phyloP scores from a whole-genome alignment of 768 basidiomycete species.

The Rhodotorula graminis region DNA sequence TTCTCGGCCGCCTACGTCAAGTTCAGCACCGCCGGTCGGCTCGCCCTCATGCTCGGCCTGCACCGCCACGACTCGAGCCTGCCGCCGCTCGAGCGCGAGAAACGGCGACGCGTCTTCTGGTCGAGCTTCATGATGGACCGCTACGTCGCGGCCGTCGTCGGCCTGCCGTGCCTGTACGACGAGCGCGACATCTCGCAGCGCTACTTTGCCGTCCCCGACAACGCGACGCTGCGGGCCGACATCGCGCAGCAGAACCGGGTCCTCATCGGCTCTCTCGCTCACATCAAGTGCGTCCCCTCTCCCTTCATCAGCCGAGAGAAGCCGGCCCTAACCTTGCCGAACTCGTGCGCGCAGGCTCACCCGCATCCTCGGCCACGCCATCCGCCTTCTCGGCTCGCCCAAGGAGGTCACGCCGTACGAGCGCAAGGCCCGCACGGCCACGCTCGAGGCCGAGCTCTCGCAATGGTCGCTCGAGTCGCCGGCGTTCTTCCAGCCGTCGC shows the following conservation, averaged over 20 bases:
- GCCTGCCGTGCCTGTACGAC: neutral
- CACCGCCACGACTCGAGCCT: neutral
- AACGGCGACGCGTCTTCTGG: neutral
- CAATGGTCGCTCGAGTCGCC: slow-evolving; percentile 2
- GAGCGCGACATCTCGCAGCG: neutral
- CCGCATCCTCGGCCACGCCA: neutral
- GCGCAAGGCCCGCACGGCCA: neutral
- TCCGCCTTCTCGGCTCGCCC: neutral
- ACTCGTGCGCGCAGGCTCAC: neutral
- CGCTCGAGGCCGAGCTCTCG: neutral
- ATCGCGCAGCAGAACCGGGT: neutral
- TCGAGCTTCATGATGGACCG: slow-evolving; percentile 5
- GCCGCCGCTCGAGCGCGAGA: neutral
- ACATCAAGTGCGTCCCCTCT: neutral
- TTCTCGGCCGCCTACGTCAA: neutral
- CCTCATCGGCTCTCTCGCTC: neutral
- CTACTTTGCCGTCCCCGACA: neutral
- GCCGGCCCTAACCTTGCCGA: no score
- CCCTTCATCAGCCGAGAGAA: no score
- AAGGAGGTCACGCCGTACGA: neutral
- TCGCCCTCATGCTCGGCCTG: neutral
- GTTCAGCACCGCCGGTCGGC: neutral
- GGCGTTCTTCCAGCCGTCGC: neutral
- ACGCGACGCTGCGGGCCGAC: neutral
- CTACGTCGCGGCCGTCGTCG: neutral